Percentiles rank a stretch among this genome's conserved stretches.
phyloP scores from a whole-genome alignment of 2,329 filamentous ascomycete genomes.

The Apiospora kogelbergensis region DNA sequence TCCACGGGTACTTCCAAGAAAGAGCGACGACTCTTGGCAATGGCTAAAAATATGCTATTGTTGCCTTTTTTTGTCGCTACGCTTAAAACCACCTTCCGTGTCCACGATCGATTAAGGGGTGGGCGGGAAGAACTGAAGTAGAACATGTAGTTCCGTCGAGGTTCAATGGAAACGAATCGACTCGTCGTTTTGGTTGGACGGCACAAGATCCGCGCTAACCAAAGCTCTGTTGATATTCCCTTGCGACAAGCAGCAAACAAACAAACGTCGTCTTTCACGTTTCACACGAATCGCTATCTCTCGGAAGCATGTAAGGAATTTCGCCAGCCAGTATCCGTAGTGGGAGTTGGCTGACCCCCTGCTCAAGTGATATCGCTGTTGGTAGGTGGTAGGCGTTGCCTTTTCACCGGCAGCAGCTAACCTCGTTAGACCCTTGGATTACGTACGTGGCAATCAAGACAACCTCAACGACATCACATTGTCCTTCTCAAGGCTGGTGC shows the following conservation, averaged over 20 bases:
- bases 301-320: conserved; percentile 76
- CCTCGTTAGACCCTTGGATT: conserved; percentile 73
- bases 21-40: background rate
- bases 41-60: too few relatives aligned
- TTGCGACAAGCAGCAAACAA: background rate
- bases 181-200: background rate
- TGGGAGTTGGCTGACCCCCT: background rate
- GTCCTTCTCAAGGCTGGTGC: conserved; percentile 81
- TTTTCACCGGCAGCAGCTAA: conserved; percentile 79
- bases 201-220: background rate
- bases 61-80: too few relatives aligned
- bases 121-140: too few relatives aligned
- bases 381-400: conserved; percentile 75
- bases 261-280: background rate
- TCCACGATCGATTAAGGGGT: too few relatives aligned
- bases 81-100: too few relatives aligned
- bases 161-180: too few relatives aligned
- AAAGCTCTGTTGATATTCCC: background rate
- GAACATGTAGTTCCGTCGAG: too few relatives aligned
- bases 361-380: conserved; percentile 76
- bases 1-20: background rate
- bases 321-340: background rate
- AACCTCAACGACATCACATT: conserved; percentile 74
- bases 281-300: background rate
- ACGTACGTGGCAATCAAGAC: conserved; percentile 56